These are phyloP conservation scores for Phytophthora sansomeana DNA, from an alignment of 352 stramenopile genomes.

Conservation along the genomic window DNA sequence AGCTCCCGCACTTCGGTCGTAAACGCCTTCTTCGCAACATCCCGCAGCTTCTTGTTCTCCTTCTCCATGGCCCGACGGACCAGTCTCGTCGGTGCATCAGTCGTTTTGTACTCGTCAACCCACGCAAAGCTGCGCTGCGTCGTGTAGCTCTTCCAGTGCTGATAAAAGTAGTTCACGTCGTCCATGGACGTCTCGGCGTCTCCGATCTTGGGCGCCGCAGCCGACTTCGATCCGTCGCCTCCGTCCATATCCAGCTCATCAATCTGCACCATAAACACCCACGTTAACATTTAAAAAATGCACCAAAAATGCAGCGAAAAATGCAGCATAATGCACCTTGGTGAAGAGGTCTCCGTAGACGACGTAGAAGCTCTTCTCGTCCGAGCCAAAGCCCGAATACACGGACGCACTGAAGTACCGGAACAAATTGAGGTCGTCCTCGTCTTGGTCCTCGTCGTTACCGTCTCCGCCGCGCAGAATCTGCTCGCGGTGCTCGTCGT, in stretches of 20 bases:
- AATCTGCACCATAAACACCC: conserved; percentile 48
- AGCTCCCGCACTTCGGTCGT: conserved; percentile 81
- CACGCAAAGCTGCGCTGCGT: conserved; percentile 79
- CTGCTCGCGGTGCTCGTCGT: conserved; percentile 89
- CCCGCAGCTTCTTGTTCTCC: conserved; percentile 89
- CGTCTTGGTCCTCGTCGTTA: conserved; percentile 37
- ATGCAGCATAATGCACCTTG: conserved; percentile 48
- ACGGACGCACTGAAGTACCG: conserved; percentile 81
- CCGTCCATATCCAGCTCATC: conserved; percentile 66
- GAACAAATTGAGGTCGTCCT: conserved; percentile 78
- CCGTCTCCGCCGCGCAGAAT: conserved; percentile 79
- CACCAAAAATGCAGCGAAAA: conserved; percentile 3
- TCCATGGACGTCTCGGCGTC: conserved; percentile 48
- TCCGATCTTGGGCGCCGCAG: conserved; percentile 59
- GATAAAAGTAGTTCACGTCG: conserved; percentile 78
- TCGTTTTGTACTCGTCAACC: conserved; percentile 87
- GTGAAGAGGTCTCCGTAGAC: conserved; percentile 79
- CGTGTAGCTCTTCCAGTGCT: conserved; percentile 82
- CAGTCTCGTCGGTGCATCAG: conserved; percentile 77
- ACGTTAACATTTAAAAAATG: conserved; percentile 1
- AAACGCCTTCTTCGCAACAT: conserved; percentile 80
- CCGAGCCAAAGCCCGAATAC: conserved; percentile 81
- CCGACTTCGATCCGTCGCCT: conserved; percentile 12
- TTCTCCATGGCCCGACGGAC: conserved; percentile 89
- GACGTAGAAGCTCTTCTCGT: conserved; percentile 79